Base-by-base conservation (phyloP, 179 eudicot species). In the Spergularia azorica region DNA sequence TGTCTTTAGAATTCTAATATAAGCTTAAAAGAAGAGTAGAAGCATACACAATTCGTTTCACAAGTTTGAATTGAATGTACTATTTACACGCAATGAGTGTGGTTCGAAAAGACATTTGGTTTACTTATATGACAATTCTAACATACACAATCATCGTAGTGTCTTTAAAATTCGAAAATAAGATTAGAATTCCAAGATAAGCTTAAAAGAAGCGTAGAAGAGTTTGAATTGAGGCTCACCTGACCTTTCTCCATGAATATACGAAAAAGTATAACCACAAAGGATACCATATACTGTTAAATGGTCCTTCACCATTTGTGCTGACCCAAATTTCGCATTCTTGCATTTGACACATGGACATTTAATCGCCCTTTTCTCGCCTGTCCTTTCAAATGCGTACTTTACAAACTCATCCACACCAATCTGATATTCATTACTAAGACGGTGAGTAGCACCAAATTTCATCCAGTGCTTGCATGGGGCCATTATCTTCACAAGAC, bases 391-490 rank as follows among this genome's bases (percentile, higher is more conserved):
- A 43, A 67, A n/a, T 13, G 71, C 56, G 48, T 67, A 67, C 11
- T 67, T 67, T 5, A 67, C 11, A 67, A 46, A 67, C 8, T 6
- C 11, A 9, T 67, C 71, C 46, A 46, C 71, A 7, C 71, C 55
- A 0, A 0, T 43, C 8, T 6, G 55, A 16, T 67, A 67, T 43
- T 67, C 71, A 46, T n/a, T 17, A 67, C 17, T 46, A 43, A 46
- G 63, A 67, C 56, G 71, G 43, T 43, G 38, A 43, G 17, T 9
- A 13, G 2, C 11, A 4, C 26, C 26, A 15, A 67, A 32, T 46
- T 67, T 67, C 71, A 67, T 67, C 71, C 71, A 67, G 9, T 60
- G 36, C 20, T 67, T 67, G 43, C 71, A 41, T 41, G 55, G 56
- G 8, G 38, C 71, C 71, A 67, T 67, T 36, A 60, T 60, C 63